Conservation (phyloP, 768 basidiomycete species). For the Auricularia sp. region DNA sequence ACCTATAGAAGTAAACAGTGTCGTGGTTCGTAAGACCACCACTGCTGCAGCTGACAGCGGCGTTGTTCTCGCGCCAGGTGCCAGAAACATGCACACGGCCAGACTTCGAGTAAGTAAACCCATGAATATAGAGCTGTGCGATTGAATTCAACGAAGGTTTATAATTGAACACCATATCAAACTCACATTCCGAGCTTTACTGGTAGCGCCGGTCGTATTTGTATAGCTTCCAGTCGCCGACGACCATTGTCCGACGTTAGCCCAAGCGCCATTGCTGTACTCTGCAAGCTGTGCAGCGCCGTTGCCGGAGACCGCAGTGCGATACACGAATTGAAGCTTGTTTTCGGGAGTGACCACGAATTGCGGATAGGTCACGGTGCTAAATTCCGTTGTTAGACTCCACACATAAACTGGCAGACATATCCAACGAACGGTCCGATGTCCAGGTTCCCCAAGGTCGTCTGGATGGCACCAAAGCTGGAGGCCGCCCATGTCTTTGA, state of each 20-base stretch:
- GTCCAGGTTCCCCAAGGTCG: conserved; percentile 4
- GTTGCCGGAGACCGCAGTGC: conserved; percentile 4
- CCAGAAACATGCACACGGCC: conserved; percentile 2
- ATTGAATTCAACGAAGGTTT: background rate
- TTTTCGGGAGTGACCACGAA: conserved; percentile 6
- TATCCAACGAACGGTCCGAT: conserved; percentile 1
- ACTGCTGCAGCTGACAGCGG: background rate
- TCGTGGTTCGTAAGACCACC: conserved; percentile 4
- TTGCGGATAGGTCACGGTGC: conserved; percentile 8
- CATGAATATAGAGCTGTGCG: conserved; percentile 3
- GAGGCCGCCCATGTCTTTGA: background rate
- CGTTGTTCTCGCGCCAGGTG: conserved; percentile 4
- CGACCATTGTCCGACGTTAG: conserved; percentile 7
- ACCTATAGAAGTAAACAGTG: conserved; percentile 5
- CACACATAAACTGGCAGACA: no score
- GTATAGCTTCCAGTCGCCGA: conserved; percentile 6
- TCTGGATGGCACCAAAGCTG: conserved; percentile 1
- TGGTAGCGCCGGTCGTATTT: background rate
- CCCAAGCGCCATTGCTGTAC: conserved; percentile 4
- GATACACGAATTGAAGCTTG: conserved; percentile 7
- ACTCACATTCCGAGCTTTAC: conserved; percentile 2
- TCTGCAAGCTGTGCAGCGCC: conserved; percentile 8
- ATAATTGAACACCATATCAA: background rate
- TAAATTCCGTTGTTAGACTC: background rate
- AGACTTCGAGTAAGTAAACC: conserved; percentile 2